phyloP scores from a whole-genome alignment of 2,329 filamentous ascomycete genomes.

The Colletotrichum horii region DNA sequence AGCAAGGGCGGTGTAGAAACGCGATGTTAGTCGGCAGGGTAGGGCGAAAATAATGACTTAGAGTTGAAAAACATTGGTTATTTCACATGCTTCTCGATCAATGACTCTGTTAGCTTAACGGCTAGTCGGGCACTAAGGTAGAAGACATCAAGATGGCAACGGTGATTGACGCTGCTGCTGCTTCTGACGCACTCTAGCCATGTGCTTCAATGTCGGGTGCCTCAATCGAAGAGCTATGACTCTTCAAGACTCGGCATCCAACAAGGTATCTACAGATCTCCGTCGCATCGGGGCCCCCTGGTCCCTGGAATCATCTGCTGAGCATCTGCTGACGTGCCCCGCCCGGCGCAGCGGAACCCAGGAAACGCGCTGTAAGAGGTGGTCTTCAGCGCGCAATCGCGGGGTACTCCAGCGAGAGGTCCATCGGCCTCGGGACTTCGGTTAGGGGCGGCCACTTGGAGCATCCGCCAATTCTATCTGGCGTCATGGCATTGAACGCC shows the following conservation, averaged over 20 bases:
- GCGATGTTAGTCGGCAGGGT: conserved; percentile 49
- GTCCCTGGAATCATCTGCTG: conserved; percentile 5
- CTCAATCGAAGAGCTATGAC: not conserved
- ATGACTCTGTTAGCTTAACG: not conserved
- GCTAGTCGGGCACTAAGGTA: not conserved
- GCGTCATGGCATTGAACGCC: conserved; percentile 4
- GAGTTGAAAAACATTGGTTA: not conserved
- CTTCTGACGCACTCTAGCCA: not conserved
- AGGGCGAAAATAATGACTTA: conserved; percentile 11
- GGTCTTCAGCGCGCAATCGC: conserved; percentile 7
- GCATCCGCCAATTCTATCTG: not conserved
- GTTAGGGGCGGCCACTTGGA: conserved; percentile 17
- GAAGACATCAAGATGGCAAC: not conserved
- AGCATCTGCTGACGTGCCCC: not conserved
- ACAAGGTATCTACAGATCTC: not conserved
- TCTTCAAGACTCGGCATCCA: not conserved
- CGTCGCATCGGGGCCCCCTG: conserved; percentile 1
- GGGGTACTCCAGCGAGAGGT: conserved; percentile 10
- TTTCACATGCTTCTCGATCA: conserved; percentile 4
- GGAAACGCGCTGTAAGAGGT: conserved; percentile 5
- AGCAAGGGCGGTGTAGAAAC: conserved; percentile 70
- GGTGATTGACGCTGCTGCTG: not conserved
- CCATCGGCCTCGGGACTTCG: conserved; percentile 19
- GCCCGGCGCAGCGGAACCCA: conserved; percentile 18
- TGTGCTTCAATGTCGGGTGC: not conserved